Evolutionary conservation across 345 rosid genomes (phyloP), one percentile per base, ranked within the genome.

Genomic region (Salix viminalis): DNA sequence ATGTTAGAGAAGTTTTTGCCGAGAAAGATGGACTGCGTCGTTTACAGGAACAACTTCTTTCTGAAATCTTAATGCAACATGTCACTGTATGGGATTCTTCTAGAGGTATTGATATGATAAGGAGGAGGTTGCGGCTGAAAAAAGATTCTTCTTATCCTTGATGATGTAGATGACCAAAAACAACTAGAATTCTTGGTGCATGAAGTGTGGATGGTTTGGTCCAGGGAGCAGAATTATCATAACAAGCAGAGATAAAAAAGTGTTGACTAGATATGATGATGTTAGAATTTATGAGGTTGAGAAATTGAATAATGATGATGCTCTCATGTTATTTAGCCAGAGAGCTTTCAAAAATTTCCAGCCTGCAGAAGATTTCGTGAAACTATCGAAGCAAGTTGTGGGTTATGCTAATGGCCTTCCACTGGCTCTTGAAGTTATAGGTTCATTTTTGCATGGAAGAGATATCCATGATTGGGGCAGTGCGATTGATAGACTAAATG

Each of bases 161-260:
- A 77, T 77, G 76, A 77, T 64, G 75, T 71, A 4, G 66, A 72
- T 10, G 21, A 71, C 4, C 7, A 26, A 4, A 14, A 71, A 6
- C 75, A 77, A 32, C 14, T 77, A 2, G 54, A 62, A 23, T 4
- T 5, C 15, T 52, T 77, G 0, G 54, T 24, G 75, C 15, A n/a
- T n/a, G 6, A 13, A 50, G 13, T 10, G 1, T 4, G 16, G 11
- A 34, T 64, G 67, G 65, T 77, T 71, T 48, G 75, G 71, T 48
- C 13, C 26, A 1, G 80, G 80, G 26, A 77, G 80, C 28, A 64
- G 67, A 54, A 77, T 77, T 18, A 71, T 77, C 36, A 71, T 77
- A 24, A 77, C 80, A 7, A 77, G 66, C 7, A 77, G 80, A 37
- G 28, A 71, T 65, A 32, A 0, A 1, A 41, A 37, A 23, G 48